Conservation (phyloP, 129 eudicot species). For the Kitagawia praeruptora region DNA sequence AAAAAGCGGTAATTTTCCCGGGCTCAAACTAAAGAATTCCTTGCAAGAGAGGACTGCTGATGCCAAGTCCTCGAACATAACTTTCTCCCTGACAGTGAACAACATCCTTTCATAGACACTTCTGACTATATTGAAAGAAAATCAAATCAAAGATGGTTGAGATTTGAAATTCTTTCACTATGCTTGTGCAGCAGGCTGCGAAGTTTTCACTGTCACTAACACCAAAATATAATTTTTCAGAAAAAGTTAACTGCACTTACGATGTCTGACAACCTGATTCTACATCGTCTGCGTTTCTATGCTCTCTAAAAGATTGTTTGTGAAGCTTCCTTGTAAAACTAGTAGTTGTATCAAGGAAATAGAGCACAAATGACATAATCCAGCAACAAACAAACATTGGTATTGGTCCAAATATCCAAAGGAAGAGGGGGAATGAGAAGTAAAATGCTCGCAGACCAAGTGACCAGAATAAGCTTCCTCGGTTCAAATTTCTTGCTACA, state of each 20-base stretch:
- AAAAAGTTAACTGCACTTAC: not conserved
- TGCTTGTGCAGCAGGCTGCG: not conserved
- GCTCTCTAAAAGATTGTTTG: conserved; percentile 33
- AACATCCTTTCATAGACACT: not conserved
- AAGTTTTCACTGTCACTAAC: not conserved
- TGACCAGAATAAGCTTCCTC: conserved; percentile 89
- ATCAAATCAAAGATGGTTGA: not conserved
- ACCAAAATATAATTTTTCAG: not conserved
- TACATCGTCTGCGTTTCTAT: conserved; percentile 16
- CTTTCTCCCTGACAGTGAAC: not conserved
- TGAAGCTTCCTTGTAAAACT: conserved; percentile 59
- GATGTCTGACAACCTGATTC: conserved; percentile 13
- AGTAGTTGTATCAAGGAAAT: conserved; percentile 74
- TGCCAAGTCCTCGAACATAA: not conserved
- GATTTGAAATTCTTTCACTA: not conserved
- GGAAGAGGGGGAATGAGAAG: conserved; percentile 78
- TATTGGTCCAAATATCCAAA: conserved; percentile 85
- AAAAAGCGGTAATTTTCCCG: not conserved
- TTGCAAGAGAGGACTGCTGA: not conserved
- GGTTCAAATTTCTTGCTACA: conserved; percentile 55
- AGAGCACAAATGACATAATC: conserved; percentile 50
- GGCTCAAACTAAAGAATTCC: not conserved
- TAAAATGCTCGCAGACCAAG: conserved; percentile 81
- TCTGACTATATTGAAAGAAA: not conserved
- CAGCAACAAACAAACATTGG: conserved; percentile 70